Base-by-base conservation (phyloP, 768 basidiomycete genomes). In the Royoungia palumana region DNA sequence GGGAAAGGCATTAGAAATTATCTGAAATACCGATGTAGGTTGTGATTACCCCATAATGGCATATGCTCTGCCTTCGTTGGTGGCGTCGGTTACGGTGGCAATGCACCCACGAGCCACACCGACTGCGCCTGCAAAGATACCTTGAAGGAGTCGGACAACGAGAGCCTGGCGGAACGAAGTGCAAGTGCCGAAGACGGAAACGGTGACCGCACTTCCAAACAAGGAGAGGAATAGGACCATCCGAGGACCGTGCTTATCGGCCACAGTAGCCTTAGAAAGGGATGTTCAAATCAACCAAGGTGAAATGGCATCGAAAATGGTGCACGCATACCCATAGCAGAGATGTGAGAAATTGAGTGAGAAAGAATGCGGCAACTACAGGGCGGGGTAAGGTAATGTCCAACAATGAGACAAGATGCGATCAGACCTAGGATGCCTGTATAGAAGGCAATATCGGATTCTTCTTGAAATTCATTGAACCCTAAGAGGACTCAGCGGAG, bases 331-430 rank as follows among this genome's bases (percentile, higher is more conserved):
- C 89, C 95, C 96, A 99, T 47, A 97, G 75, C 27, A 99, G 71
- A 24, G 92, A 94, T 1, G 95, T 98, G 25, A 95, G 71, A 70
- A 98, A 98, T 62, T 99, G 96, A 2, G 94, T 93, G 58, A 96
- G 72, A 74, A 97, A 98, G 71, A 94, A 93, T 3, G 81, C 82
- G 32, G 89, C 79, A 22, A 90, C 89, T 88, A 51, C 25, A 41
- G 4, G 24, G 17, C 36, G 28, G 37, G 25, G 43, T 60, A 49
- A 60, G 57, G 21, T 37, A 20, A 22, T 30, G n/a, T 36, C 40
- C 14, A 25, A 27, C 38, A 45, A 50, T 55, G 53, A 49, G 61
- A 47, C 44, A 30, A 47, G 35, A 38, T 22, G n/a, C 7, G 13
- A 7, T 61, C 75, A 45, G 54, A 89, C 86, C 88, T 30, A 94